phyloP scores from a whole-genome alignment of 805 yeast genomes.

The Ogataea degrootiae region DNA sequence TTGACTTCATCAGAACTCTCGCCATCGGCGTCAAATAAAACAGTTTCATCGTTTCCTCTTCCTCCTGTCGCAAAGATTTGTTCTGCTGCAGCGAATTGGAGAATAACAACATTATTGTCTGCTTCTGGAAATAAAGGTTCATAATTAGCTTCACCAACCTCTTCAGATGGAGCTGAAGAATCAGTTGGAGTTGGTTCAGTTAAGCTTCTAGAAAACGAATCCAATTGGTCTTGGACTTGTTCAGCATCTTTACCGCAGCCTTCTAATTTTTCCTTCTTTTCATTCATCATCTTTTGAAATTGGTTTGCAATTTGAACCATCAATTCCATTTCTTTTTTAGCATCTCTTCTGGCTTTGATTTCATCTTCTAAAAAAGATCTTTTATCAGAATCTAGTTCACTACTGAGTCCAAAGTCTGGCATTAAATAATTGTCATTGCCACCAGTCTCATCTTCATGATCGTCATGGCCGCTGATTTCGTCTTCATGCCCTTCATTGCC shows the following conservation, averaged over 20 bases:
- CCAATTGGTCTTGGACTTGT: not conserved
- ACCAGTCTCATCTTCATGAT: not conserved
- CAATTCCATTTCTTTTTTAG: constrained; percentile 6
- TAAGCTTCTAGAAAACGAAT: too few relatives aligned
- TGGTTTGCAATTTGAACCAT: constrained; percentile 2
- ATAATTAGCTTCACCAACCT: not conserved
- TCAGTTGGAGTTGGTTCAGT: not conserved
- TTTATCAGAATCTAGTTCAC: not conserved
- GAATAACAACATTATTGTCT: constrained; percentile 7
- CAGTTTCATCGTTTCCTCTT: not conserved
- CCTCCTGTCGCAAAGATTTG: constrained; percentile 4
- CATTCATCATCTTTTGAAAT: constrained; percentile 3
- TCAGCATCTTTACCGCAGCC: not conserved
- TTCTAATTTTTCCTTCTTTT: not conserved
- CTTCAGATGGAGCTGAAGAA: too few relatives aligned
- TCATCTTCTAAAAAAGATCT: constrained; percentile 17
- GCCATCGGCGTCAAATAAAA: not conserved
- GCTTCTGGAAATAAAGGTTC: not conserved
- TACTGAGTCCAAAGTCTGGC: not conserved
- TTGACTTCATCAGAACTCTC: not conserved
- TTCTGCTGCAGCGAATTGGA: constrained; percentile 21
- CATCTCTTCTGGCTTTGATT: constrained; percentile 13
- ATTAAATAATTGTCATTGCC: not conserved
- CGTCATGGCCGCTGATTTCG: not conserved
- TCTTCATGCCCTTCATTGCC: not conserved